phyloP scores from a whole-genome alignment of 2,329 filamentous ascomycete genomes.

The Magnaporthiopsis incrustans region DNA sequence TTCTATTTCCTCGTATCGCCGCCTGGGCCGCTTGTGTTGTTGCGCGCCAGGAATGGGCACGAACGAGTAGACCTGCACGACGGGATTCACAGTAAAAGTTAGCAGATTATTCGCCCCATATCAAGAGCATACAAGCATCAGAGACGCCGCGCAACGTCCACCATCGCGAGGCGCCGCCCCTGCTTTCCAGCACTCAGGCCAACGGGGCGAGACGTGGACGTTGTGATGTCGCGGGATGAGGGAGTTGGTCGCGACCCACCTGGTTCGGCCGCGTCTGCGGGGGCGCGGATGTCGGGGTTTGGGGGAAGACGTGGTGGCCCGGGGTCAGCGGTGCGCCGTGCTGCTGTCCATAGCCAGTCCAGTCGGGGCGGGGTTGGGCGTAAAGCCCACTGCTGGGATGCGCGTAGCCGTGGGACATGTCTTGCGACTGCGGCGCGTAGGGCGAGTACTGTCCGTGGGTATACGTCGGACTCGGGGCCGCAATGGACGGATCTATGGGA shows the following conservation, averaged over 20 bases:
- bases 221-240: neutral
- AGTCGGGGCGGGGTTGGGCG: slow-evolving; percentile 64
- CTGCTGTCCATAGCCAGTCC: slow-evolving; percentile 57
- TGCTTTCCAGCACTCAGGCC: too few relatives aligned
- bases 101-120: slow-evolving; percentile 5
- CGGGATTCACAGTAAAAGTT: slow-evolving; percentile 10
- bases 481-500: slow-evolving; percentile 98
- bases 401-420: slow-evolving; percentile 74
- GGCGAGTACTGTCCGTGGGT: slow-evolving; percentile 77
- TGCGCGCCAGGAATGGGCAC: slow-evolving; percentile 95
- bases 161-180: too few relatives aligned
- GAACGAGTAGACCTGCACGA: slow-evolving; percentile 85
- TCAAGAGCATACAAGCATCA: neutral
- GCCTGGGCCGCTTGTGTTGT: slow-evolving; percentile 89
- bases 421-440: slow-evolving; percentile 73
- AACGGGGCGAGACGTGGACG: too few relatives aligned
- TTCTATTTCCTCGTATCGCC: slow-evolving; percentile 96
- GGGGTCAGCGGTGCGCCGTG: slow-evolving; percentile 40
- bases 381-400: slow-evolving; percentile 58
- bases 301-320: slow-evolving; percentile 45
- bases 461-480: slow-evolving; percentile 81
- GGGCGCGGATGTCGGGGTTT: slow-evolving; percentile 46
- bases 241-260: slow-evolving; percentile 35
- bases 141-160: neutral
- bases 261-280: slow-evolving; percentile 49